Conservation (phyloP, 78 protist species). For the Ministeria vibrans region DNA sequence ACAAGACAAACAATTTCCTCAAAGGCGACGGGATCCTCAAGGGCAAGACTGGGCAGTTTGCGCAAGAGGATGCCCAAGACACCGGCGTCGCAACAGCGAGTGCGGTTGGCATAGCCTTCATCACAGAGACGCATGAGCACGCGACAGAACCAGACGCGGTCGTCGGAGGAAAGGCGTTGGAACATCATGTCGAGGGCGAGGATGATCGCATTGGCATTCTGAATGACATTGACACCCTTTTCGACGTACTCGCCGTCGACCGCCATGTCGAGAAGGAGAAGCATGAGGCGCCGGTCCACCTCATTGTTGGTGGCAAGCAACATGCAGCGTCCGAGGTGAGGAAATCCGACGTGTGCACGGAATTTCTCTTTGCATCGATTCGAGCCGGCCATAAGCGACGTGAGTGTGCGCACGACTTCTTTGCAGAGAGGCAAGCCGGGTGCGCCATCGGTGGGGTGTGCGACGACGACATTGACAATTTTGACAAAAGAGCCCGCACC, state of each 20-base stretch:
- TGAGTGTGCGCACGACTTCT: not conserved
- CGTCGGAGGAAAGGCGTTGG: not conserved
- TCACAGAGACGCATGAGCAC: not conserved
- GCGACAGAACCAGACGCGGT: not conserved
- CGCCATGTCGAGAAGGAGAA: not conserved
- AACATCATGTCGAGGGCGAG: not conserved
- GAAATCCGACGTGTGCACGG: not conserved
- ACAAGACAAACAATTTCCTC: not conserved
- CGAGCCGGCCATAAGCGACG: not conserved
- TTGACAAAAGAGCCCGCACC: not conserved
- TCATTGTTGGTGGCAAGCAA: not conserved
- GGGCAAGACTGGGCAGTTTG: not conserved
- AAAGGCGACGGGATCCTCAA: not conserved
- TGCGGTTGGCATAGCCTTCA: not conserved
- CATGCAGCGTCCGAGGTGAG: not conserved
- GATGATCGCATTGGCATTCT: not conserved
- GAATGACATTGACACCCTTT: not conserved
- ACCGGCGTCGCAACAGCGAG: not conserved
- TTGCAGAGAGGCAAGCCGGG: not conserved
- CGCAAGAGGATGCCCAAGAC: not conserved
- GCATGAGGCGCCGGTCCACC: not conserved
- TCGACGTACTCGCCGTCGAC: not conserved
- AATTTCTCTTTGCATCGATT: not conserved
- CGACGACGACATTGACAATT: not conserved
- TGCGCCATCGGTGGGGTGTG: not conserved